Evolutionary conservation across 805 yeast species (phyloP), one percentile per base, ranked within the genome.

Genomic region (Naumovozyma baii): DNA sequence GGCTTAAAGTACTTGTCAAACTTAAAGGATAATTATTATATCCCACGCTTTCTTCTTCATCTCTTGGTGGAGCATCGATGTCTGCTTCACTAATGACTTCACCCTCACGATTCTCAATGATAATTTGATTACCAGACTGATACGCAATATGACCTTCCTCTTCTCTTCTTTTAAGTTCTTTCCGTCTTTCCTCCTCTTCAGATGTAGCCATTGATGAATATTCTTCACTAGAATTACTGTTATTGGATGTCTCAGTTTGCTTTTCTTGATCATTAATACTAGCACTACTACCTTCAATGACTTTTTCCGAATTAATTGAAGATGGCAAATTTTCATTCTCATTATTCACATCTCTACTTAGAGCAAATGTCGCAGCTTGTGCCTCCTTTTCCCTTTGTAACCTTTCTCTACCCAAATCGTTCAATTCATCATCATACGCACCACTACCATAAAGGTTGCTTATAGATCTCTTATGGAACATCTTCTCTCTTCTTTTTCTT

Each of bases 81-180:
- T 61, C 51, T 39, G 79, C 64, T 2, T 78, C 69, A 38, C 74
- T 78, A 37, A 90, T 53, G 33, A 87, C 71, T 55, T 88, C 96
- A 40, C 97, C 97, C 36, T 78, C 70, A 40, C 72, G 74, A 60
- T 87, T 92, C 57, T 90, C 98, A 40, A 90, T 69, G 39, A 88
- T 73, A 29, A 88, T 59, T 33, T 72, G 66, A 29, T 66, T 51
- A 18, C 94, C 95, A 49, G 86, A 95, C 35, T 74, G 76, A 57
- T 73, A 82, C 0, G 78, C 80, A 28, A 64, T 59, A 1, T 47
- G 46, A 18, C 57, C 57, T 18, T 43, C 58, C 35, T 45, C 57
- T 49, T 57, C 61, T 38, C 52, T 64, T 32, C 48, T 45, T 22
- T 44, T 18, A 30, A 49, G 28, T 50, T 59, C 42, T 55, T 44